phyloP scores from a whole-genome alignment of 345 rosid genomes.

The Eucalyptus globulus region DNA sequence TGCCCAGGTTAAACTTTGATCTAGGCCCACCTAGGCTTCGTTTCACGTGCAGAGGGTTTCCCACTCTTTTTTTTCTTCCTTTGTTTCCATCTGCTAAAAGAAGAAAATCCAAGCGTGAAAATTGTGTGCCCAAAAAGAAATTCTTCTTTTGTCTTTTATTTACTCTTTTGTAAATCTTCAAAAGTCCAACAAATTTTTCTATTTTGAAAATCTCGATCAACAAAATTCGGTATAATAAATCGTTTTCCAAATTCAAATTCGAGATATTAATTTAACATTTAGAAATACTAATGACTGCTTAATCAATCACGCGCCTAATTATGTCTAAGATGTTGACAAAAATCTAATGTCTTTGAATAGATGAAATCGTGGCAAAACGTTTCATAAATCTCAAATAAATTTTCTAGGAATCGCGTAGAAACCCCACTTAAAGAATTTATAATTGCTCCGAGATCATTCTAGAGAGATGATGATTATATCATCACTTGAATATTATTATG shows the following conservation, averaged over 20 bases:
- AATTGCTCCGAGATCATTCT: background rate
- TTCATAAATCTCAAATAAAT: background rate
- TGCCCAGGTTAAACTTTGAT: too few species aligned
- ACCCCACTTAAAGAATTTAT: background rate
- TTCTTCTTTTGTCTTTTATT: too few species aligned
- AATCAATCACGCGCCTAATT: background rate
- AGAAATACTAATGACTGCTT: background rate
- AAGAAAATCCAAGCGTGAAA: too few species aligned
- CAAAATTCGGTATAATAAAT: too few species aligned
- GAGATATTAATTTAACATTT: background rate
- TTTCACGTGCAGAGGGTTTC: too few species aligned
- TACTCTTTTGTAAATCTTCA: too few species aligned
- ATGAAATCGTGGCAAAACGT: background rate
- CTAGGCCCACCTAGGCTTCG: too few species aligned
- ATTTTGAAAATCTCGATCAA: fast-evolving
- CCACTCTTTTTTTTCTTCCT: too few species aligned
- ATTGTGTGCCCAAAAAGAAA: too few species aligned
- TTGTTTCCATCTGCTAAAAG: too few species aligned
- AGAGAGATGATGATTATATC: background rate
- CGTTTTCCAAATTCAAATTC: fast-evolving
- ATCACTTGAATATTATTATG: background rate
- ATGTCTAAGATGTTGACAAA: background rate
- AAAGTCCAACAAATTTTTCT: too few species aligned
- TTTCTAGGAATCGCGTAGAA: fast-evolving
- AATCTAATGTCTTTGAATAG: background rate